Percentiles rank a stretch among this genome's conserved stretches.
These are phyloP conservation scores for Apiotrichum laibachii DNA, from an alignment of 1,284 basidiomycete species.

Conservation along the genomic window DNA sequence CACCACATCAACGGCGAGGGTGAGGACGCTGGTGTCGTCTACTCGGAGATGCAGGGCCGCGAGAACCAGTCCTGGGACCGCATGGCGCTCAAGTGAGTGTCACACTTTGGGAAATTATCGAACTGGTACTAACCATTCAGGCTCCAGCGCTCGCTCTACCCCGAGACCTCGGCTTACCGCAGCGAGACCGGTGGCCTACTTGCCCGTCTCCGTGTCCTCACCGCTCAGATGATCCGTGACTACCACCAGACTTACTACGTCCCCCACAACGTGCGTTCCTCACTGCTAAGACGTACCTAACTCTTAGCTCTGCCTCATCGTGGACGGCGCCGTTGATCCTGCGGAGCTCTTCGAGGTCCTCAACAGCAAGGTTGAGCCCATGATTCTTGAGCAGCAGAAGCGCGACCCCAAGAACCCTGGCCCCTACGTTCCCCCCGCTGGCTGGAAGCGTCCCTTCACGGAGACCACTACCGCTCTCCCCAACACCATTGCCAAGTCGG, in stretches of 20 bases:
- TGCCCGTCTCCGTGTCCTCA: slow-evolving; percentile 81
- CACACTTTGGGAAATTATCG: slow-evolving; percentile 5
- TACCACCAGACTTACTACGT: slow-evolving; percentile 92
- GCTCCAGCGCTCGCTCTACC: slow-evolving; percentile 75
- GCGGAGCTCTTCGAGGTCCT: slow-evolving; percentile 64
- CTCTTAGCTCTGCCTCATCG: slow-evolving; percentile 47
- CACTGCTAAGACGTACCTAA: neutral
- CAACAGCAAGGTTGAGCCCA: slow-evolving; percentile 76
- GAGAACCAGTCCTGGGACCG: slow-evolving; percentile 89
- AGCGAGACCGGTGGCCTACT: slow-evolving; percentile 97
- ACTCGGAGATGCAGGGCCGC: slow-evolving; percentile 96
- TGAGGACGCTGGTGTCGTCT: slow-evolving; percentile 93
- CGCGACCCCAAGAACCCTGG: neutral
- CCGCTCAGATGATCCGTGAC: slow-evolving; percentile 83
- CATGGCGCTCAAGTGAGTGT: slow-evolving; percentile 72
- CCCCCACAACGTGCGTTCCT: slow-evolving; percentile 79
- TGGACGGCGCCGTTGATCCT: slow-evolving; percentile 56
- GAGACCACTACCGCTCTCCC: slow-evolving; percentile 75
- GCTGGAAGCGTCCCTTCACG: slow-evolving; percentile 92
- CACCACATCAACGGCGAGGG: slow-evolving; percentile 90
- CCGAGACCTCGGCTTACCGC: slow-evolving; percentile 79
- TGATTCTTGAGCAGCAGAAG: slow-evolving; percentile 56
- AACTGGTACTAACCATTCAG: slow-evolving; percentile 51
- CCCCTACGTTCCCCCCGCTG: slow-evolving; percentile 61
- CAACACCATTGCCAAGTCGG: slow-evolving; percentile 58